phyloP scores from a whole-genome alignment of 495 filamentous ascomycete genomes.

The Tuber umbilicatum region DNA sequence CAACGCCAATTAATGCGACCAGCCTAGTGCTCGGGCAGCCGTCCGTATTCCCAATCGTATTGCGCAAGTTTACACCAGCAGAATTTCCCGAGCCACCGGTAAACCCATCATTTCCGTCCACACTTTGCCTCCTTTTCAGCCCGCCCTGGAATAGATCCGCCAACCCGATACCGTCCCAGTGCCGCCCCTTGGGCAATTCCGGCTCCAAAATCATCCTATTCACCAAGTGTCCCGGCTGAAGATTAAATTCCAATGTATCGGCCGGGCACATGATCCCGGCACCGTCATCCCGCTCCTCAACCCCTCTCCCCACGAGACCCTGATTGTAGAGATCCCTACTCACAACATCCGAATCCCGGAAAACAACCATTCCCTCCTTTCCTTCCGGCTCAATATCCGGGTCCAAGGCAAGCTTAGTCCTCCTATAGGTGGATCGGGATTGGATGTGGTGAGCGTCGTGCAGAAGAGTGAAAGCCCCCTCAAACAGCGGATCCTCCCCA shows the following conservation, averaged over 20 bases:
- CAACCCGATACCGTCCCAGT: conserved; percentile 28
- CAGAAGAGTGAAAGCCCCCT: conserved; percentile 77
- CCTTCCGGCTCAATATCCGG: conserved; percentile 55
- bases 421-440: conserved; percentile 62
- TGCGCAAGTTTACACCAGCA: conserved; percentile 72
- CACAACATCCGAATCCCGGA: conserved; percentile 78
- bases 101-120: conserved; percentile 28
- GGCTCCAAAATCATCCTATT: conserved; percentile 36
- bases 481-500: conserved; percentile 72
- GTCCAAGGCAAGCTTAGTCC: conserved; percentile 68
- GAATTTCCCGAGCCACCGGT: conserved; percentile 64
- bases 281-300: conserved; percentile 24
- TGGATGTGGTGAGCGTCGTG: conserved; percentile 86
- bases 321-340: conserved; percentile 18
- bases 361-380: conserved; percentile 82
- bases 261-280: conserved; percentile 43
- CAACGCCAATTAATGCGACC: conserved; percentile 85
- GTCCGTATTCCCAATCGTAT: conserved; percentile 68
- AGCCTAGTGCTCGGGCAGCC: conserved; percentile 84
- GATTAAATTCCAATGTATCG: conserved; percentile 43
- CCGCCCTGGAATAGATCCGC: conserved; percentile 34
- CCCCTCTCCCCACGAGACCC: conserved; percentile 11
- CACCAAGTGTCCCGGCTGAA: conserved; percentile 28
- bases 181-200: conserved; percentile 21
- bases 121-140: conserved; percentile 31